Base-by-base conservation (phyloP, 805 yeast genomes). In the Ogataea populi-albae region DNA sequence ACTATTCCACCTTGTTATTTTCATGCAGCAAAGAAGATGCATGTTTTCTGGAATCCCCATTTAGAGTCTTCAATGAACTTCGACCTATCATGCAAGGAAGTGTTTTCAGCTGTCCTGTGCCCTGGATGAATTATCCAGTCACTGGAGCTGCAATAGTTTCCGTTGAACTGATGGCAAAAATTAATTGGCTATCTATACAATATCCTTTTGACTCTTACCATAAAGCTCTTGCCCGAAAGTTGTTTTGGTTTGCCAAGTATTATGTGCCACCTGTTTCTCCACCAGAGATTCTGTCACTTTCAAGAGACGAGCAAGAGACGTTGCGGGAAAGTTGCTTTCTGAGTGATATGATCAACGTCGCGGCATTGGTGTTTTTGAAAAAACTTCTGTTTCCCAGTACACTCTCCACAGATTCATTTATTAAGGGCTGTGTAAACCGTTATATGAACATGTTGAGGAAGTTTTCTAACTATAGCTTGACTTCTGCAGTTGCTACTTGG, bases 111-210 rank as follows among this genome's bases (percentile, higher is more conserved):
- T 40, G 45, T 26, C 52, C 53, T 7, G 41, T 44, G 5, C 55
- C 54, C 25, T 65, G 68, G 68, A 58, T 64, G 62, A 65, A 62
- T 34, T 57, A 64, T 32, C 69, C 71, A 0, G 61, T 65, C 6
- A 46, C 59, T 37, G 71, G 71, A 3, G 59, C 68, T 8, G 59
- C 68, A 3, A 35, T 52, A 5, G 55, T 55, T 14, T 59, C 61
- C 7, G 59, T 63, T 35, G 68, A 64, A 34, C 40, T 63, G 15
- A 36, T 57, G 11, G 65, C 67, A n/a, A 65, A 65, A 35, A 46
- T 58, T 3, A 49, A 57, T 3, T 64, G 61, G 61, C 46, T 65
- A 11, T 51, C 55, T 9, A 35, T 59, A 25, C 34, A 31, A 5
- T 37, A 30, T 21, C 51, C 51, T 3, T 25, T 40, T 9, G 25